phyloP scores from a whole-genome alignment of 2,329 filamentous ascomycete genomes.

The Dothiorella sarmentorum region DNA sequence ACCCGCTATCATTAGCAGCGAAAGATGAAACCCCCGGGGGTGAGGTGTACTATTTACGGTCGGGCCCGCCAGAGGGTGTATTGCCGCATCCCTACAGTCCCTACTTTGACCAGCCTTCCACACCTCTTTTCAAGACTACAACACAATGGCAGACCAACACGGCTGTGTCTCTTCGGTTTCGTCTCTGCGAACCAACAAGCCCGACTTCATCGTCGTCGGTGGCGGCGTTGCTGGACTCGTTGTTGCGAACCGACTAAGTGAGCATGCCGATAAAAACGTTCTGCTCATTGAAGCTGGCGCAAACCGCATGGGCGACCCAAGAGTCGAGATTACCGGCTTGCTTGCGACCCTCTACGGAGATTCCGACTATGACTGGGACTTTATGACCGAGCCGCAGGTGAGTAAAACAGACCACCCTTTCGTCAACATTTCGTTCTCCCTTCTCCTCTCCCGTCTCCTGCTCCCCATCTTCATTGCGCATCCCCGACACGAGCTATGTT shows the following conservation, averaged over 20 bases:
- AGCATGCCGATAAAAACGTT: constrained; percentile 22
- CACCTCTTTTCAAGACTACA: not conserved
- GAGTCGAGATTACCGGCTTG: constrained; percentile 30
- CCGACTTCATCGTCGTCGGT: constrained; percentile 21
- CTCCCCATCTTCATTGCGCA: too few species aligned
- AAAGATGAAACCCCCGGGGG: not conserved
- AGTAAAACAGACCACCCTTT: not conserved
- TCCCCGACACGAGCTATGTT: too few species aligned
- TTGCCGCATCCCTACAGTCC: not conserved
- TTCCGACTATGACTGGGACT: constrained; percentile 33
- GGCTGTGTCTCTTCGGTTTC: not conserved
- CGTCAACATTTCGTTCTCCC: not conserved
- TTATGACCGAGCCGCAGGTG: constrained; percentile 32
- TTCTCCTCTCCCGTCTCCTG: not conserved
- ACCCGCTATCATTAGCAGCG: not conserved
- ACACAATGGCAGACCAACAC: not conserved
- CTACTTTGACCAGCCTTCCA: not conserved
- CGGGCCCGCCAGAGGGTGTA: too few species aligned
- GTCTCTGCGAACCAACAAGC: not conserved
- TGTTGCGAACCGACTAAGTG: constrained; percentile 26
- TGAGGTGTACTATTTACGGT: not conserved
- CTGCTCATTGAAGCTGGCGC: constrained; percentile 24
- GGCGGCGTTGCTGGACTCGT: constrained; percentile 22
- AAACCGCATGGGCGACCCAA: constrained; percentile 27
- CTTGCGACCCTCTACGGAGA: constrained; percentile 25